Percentiles rank a stretch among this genome's conserved stretches.
Conservation (phyloP, 2,329 filamentous ascomycete genomes). For the Trichoderma sp. region DNA sequence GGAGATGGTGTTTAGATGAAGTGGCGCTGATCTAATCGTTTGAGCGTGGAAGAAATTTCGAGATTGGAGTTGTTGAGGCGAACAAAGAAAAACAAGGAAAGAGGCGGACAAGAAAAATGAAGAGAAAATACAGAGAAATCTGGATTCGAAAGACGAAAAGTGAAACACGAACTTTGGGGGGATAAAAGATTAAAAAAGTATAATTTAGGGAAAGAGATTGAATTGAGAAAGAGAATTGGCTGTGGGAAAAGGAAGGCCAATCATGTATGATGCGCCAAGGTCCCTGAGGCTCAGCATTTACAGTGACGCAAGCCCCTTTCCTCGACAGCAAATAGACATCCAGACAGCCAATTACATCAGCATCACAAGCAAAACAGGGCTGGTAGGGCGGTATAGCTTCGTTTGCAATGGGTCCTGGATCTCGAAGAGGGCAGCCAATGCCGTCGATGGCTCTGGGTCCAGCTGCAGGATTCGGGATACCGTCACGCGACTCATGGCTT, state of each 20-base stretch:
- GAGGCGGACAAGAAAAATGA: not conserved
- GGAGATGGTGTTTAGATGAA: not conserved
- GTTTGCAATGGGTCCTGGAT: not conserved
- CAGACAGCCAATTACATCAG: slow-evolving; percentile 9
- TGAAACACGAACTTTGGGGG: not conserved
- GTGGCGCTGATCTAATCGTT: not conserved
- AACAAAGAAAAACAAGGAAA: not conserved
- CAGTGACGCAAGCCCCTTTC: slow-evolving; percentile 25
- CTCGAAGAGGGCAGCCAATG: not conserved
- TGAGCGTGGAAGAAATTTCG: not conserved
- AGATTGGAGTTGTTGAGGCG: not conserved
- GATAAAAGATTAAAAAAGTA: not conserved
- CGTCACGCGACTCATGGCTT: slow-evolving; percentile 19
- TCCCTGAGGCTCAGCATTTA: not conserved
- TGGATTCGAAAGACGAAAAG: not conserved
- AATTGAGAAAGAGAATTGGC: not conserved
- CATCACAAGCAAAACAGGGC: slow-evolving; percentile 11
- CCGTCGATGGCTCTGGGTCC: not conserved
- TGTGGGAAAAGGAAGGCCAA: not conserved
- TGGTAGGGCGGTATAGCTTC: not conserved
- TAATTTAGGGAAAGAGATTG: not conserved
- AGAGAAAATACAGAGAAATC: not conserved
- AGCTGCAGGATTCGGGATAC: slow-evolving; percentile 3
- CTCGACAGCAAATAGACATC: not conserved
- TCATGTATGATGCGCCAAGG: slow-evolving; percentile 2